phyloP scores from a whole-genome alignment of 2,329 filamentous ascomycete species.

The Epichloe elymi region DNA sequence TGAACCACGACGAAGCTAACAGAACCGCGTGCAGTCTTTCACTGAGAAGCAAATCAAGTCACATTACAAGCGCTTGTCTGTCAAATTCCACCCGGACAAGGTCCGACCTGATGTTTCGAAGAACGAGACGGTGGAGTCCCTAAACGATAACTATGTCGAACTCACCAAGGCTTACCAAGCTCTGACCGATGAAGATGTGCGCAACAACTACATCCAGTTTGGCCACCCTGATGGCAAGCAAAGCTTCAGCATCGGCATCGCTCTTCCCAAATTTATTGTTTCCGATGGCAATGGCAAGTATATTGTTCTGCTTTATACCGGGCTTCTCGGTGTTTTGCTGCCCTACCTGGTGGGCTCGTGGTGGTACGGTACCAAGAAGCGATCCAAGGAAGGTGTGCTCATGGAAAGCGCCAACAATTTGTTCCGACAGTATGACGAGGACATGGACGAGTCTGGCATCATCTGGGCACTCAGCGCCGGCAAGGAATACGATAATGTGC shows the following conservation, averaged over 20 bases:
- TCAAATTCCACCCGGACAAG: constrained; percentile 90
- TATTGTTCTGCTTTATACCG: constrained; percentile 77
- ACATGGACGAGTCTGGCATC: constrained; percentile 67
- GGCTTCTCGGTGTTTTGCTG: constrained; percentile 75
- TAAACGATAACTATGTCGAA: constrained; percentile 86
- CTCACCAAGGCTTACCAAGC: constrained; percentile 97
- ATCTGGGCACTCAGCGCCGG: constrained; percentile 72
- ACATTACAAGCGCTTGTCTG: constrained; percentile 75
- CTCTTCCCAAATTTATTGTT: constrained; percentile 82
- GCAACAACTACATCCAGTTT: constrained; percentile 92
- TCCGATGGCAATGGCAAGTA: constrained; percentile 93
- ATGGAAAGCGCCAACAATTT: constrained; percentile 90
- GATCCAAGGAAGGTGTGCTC: constrained; percentile 86
- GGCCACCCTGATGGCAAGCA: constrained; percentile 97
- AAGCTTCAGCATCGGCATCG: constrained; percentile 94
- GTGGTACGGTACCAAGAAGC: constrained; percentile 95
- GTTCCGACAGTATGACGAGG: constrained; percentile 84
- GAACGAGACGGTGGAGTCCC: constrained; percentile 74
- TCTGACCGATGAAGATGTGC: constrained; percentile 89
- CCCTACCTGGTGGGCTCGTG: constrained; percentile 91
- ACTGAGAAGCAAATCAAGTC: constrained; percentile 86
- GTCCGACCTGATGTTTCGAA: constrained; percentile 67
- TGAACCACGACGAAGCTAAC: constrained; percentile 16
- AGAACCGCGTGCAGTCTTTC: constrained; percentile 42
- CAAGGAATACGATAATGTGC: constrained; percentile 66